phyloP scores from a whole-genome alignment of 208 protist genomes.

The Trypanosoma grayi region DNA sequence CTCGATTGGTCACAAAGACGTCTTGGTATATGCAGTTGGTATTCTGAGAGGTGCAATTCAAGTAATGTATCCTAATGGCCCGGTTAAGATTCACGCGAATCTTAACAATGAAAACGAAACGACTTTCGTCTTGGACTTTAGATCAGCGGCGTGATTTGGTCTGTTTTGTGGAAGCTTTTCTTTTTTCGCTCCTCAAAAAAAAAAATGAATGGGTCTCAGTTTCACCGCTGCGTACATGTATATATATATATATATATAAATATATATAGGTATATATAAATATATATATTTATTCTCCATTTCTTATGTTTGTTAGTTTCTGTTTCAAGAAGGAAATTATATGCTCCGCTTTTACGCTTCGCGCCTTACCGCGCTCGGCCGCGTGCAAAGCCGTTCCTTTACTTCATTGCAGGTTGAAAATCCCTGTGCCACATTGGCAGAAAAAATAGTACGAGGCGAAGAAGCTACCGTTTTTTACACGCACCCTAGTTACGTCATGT shows the following conservation, averaged over 20 bases:
- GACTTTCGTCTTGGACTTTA: slow-evolving; percentile 70
- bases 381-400: slow-evolving; percentile 38
- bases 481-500: slow-evolving; percentile 88
- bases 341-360: slow-evolving; percentile 24
- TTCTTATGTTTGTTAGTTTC: slow-evolving; percentile 17
- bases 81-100: slow-evolving; percentile 38
- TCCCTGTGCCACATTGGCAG: slow-evolving; percentile 68
- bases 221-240: too few species aligned
- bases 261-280: too few species aligned
- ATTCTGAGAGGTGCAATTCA: slow-evolving; percentile 41
- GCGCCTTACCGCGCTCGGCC: slow-evolving; percentile 3
- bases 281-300: slow-evolving; percentile 7
- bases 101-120: slow-evolving; percentile 60
- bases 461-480: slow-evolving; percentile 62
- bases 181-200: not conserved
- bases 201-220: too few species aligned
- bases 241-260: too few species aligned
- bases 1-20: slow-evolving; percentile 36
- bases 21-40: slow-evolving; percentile 66
- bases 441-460: slow-evolving; percentile 85
- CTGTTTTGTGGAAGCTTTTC: not conserved
- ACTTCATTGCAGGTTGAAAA: slow-evolving; percentile 80
- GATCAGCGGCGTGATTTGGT: slow-evolving; percentile 3
- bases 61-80: slow-evolving; percentile 33
- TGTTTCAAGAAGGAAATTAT: slow-evolving; percentile 14